These are phyloP conservation scores for Brasilioporus rufonigricans DNA, from an alignment of 768 basidiomycete species.

Conservation along the genomic window DNA sequence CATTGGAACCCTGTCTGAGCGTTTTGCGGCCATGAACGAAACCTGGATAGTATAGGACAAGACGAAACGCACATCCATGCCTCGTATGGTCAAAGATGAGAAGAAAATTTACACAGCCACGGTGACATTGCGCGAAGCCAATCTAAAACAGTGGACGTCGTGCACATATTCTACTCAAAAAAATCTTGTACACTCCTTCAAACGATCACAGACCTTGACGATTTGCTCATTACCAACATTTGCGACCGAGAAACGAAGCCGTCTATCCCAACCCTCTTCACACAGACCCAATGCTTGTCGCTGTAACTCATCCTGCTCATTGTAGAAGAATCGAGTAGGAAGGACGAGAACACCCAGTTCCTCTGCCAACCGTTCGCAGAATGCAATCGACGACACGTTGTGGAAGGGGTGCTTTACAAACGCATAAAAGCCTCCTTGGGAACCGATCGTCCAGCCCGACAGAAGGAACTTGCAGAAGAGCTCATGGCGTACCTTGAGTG, in stretches of 20 bases:
- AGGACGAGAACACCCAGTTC: constrained; percentile 65
- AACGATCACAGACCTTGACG: constrained; percentile 47
- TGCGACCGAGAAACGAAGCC: constrained; percentile 79
- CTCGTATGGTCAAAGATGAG: constrained; percentile 4
- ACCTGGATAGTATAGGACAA: not conserved
- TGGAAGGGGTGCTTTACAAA: constrained; percentile 69
- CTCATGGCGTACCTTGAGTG: constrained; percentile 49
- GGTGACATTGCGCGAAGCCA: too few species aligned
- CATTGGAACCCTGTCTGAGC: not conserved
- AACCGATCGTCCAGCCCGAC: constrained; percentile 56
- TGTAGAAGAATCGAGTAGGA: constrained; percentile 62
- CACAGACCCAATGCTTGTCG: constrained; percentile 21
- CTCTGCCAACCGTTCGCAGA: constrained; percentile 57
- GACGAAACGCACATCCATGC: not conserved
- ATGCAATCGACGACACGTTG: constrained; percentile 44
- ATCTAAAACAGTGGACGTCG: too few species aligned
- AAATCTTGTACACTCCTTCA: constrained; percentile 37
- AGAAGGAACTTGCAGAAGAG: constrained; percentile 55
- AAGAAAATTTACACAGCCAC: not conserved
- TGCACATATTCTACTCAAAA: constrained; percentile 31
- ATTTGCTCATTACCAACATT: constrained; percentile 71
- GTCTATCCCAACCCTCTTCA: constrained; percentile 47
- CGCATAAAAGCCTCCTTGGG: constrained; percentile 74
- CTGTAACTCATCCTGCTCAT: constrained; percentile 15
- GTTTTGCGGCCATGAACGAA: not conserved